These are phyloP conservation scores for Triticum turgidum DNA, from an alignment of 176 grass and related monocot species.

Conservation along the genomic window DNA sequence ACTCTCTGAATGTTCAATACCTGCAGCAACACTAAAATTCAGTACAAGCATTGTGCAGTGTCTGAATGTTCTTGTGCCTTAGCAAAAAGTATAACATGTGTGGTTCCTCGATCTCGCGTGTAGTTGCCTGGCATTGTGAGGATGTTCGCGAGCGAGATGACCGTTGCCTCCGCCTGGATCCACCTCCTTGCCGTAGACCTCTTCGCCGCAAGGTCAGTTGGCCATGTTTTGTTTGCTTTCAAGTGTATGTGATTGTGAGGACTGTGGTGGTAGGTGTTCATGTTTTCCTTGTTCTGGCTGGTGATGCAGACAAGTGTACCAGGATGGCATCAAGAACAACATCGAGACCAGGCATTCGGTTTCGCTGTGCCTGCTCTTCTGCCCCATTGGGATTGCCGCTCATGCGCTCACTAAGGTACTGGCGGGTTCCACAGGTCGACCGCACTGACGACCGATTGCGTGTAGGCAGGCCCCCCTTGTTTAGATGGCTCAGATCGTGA, in stretches of 20 bases:
- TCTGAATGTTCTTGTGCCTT: not conserved
- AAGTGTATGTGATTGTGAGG: not conserved
- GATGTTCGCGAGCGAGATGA: slow-evolving; percentile 94
- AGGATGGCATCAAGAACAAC: slow-evolving; percentile 86
- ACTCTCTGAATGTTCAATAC: not conserved
- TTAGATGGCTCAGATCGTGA: slow-evolving; percentile 21
- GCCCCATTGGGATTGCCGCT: slow-evolving; percentile 69
- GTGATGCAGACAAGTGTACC: slow-evolving; percentile 82
- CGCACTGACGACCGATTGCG: slow-evolving; percentile 43
- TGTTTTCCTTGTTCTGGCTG: not conserved
- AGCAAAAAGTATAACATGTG: not conserved
- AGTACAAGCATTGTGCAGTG: not conserved
- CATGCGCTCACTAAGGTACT: slow-evolving; percentile 73
- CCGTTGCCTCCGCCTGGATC: slow-evolving; percentile 92
- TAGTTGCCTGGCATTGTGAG: slow-evolving; percentile 72
- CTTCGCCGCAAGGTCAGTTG: slow-evolving; percentile 69
- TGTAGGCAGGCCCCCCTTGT: slow-evolving; percentile 8
- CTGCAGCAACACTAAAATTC: not conserved
- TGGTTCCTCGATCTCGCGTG: not conserved
- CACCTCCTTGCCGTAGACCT: slow-evolving; percentile 96
- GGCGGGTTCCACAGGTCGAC: slow-evolving; percentile 23
- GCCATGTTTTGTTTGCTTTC: not conserved
- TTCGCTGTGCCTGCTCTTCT: slow-evolving; percentile 88
- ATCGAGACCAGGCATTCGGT: slow-evolving; percentile 86
- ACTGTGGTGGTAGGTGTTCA: not conserved